Evolutionary conservation across 345 rosid genomes (phyloP), one percentile per base, ranked within the genome.

Genomic region (Eucalyptus tenuipes): DNA sequence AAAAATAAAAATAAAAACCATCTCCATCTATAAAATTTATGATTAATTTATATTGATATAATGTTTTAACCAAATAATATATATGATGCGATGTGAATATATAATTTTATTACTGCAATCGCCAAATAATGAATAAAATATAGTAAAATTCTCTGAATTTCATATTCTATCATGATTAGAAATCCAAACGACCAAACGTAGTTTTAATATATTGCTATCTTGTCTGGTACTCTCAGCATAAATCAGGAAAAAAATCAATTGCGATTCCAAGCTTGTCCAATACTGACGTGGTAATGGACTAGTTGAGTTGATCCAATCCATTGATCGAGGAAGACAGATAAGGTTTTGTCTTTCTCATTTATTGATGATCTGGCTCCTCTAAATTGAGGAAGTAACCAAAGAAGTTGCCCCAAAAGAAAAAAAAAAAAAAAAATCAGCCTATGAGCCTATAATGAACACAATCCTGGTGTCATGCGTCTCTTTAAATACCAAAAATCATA

Each of bases 161-260:
- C 2, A 52, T 20, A 20, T 52, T 52, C 0, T 52, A 52, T 52
- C 25, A 0, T 52, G 1, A 18, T 52, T 52, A 52, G 0, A 52
- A 52, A 52, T 52, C 2, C 10, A 3, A 0, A 18, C 4, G 9
- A 52, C 1, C 2, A 7, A 18, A 52, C 0, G 0, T 52, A 52
- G 0, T 52, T 1, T 52, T 52, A 52, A 52, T 52, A 8, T 52
- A 31, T 8, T n/a, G 5, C 42, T 33, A 15, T 31, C 79, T 31
- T 66, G 40, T 66, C 11, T 42, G 31, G 22, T n/a, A 8, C 79
- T 15, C 37, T 66, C 40, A 31, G 10, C 79, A n/a, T 66, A 33
- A 66, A 66, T 66, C 0, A 14, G 79, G 12, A 31, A 66, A 16
- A 59, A 31, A 31, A 18, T 31, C 42, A 66, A 66, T 66, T 66